Base-by-base conservation (phyloP, 108 stramenopile species). In the Asterionellopsis glacialis region DNA sequence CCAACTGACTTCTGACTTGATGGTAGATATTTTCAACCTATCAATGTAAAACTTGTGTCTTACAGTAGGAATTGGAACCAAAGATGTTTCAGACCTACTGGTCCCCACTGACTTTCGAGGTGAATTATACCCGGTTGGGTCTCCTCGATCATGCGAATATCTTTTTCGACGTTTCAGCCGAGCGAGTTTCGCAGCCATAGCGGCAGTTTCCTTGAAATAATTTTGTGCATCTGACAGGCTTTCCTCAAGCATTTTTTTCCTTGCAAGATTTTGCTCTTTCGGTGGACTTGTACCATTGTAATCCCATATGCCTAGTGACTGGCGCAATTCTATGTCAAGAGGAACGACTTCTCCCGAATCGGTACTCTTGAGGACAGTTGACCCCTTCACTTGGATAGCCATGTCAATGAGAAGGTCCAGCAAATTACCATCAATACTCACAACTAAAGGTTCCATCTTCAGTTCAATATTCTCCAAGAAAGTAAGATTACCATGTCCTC, bases 11-110 rank as follows among this genome's bases (percentile, higher is more conserved):
- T 87, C 74, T 13, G 77, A 61, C 50, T 59, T 75, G 11, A 78
- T 60, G 11, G 70, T 63, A 11, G 81, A 80, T 42, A 87, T 75
- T 41, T 56, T 63, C n/a, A 82, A 24, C 18, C 64, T 66, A 41
- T 87, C 81, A 25, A 87, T 73, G 64, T 87, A 83, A 28, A 67
- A 76, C 55, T 87, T 87, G 45, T 61, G 76, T 68, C 56, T 39
- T 41, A n/a, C 14, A 3, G 41, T 18, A n/a, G 52, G 15, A 23
- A 24, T 25, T 1, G 24, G 21, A 65, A 11, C 55, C 28, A 21
- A 26, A 55, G 19, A 5, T 26, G 41, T 18, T 47, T 59, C 55
- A 45, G 28, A 9, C 44, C 27, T 25, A 0, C 23, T 24, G 23
- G 0, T 16, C 14, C 16, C 55, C 39, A 13, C 3, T 53, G 25